Evolutionary conservation across 2,329 filamentous ascomycete genomes (phyloP), one percentile per base, ranked within the genome.

Genomic region (Neopestalotiopsis sp.): DNA sequence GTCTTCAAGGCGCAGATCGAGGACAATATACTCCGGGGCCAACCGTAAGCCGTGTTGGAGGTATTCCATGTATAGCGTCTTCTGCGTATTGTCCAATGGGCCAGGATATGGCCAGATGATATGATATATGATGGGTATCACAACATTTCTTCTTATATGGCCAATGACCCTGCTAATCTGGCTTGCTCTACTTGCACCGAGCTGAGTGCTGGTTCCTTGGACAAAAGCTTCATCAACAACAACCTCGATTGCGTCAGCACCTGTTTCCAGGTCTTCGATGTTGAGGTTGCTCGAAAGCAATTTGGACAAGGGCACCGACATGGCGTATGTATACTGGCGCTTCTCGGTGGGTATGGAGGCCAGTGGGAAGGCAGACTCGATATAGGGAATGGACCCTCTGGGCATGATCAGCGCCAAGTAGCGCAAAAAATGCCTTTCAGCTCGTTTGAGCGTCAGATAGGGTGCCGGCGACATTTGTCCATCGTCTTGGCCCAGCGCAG

Each of bases 351-450:
- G 86, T 40, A 91, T 84, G 17, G 85, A 83, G 2, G 91, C 89
- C 1, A 93, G 79, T 0, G 91, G 91, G 72, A 92, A 92, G 0
- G 89, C 88, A 1, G 88, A 88, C 71, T 91, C 88, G 68, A 89
- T 83, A 24, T 88, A 87, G 0, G 86, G 85, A n/a, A 89, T 84
- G 5, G 85, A 81, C 3, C 84, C 83, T 20, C 82, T 80, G 1
- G 87, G 84, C 63, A 88, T 87, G 32, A 91, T 84, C 30, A 91
- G 83, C 1, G 89, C 88, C 9, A 93, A 80, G 68, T 93, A 92
- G 67, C 90, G 90, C 52, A 93, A 82, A 69, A 93, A 92, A 69
- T 92, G 90, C 61, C 89, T 83, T 76, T 93, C 91, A 3, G 90
- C 87, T 62, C 89, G 84, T 75, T 93, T 93, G 5, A 93, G 79